These are phyloP conservation scores for Claviceps humidiphila DNA, from an alignment of 2,329 filamentous ascomycete genomes.

Conservation along the genomic window DNA sequence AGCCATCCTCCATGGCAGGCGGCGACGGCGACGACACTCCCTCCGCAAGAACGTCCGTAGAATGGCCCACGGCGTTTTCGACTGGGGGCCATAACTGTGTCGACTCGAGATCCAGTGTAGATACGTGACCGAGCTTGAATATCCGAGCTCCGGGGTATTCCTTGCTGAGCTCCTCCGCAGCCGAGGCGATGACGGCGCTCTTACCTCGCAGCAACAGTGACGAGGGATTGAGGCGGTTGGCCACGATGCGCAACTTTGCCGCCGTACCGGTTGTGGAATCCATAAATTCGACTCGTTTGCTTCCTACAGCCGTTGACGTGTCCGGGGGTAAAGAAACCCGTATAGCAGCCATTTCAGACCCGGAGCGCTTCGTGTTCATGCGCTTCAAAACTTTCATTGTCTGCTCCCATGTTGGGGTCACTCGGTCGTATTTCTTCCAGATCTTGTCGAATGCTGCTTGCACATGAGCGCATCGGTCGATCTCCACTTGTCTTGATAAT, in stretches of 20 bases:
- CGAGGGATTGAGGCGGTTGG: slow-evolving; percentile 18
- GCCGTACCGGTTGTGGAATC: slow-evolving; percentile 21
- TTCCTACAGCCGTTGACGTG: slow-evolving; percentile 21
- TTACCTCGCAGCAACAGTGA: slow-evolving; percentile 21
- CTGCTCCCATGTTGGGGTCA: slow-evolving; percentile 25
- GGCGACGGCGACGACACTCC: slow-evolving; percentile 12
- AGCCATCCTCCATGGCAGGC: slow-evolving; percentile 11
- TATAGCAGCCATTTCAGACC: slow-evolving; percentile 22
- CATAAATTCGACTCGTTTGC: slow-evolving; percentile 20
- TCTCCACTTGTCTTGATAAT: slow-evolving; percentile 10
- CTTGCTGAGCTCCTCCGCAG: slow-evolving; percentile 21
- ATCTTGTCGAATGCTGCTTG: slow-evolving; percentile 25
- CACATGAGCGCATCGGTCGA: slow-evolving; percentile 15
- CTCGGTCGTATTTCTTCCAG: slow-evolving; percentile 15
- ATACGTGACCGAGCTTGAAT: slow-evolving; percentile 24
- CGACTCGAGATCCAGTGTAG: slow-evolving; percentile 20
- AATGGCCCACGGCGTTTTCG: slow-evolving; percentile 13
- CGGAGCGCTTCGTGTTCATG: slow-evolving; percentile 21
- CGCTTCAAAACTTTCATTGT: slow-evolving; percentile 25
- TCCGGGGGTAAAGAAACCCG: slow-evolving; percentile 22
- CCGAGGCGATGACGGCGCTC: slow-evolving; percentile 18
- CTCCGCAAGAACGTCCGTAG: slow-evolving; percentile 3
- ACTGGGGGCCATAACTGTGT: slow-evolving; percentile 24
- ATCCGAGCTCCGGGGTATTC: slow-evolving; percentile 19
- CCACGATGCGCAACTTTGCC: slow-evolving; percentile 19